Evolutionary conservation across 768 basidiomycete species (phyloP), one percentile per base, ranked within the genome.

Genomic region (Lentinula lateritia): DNA sequence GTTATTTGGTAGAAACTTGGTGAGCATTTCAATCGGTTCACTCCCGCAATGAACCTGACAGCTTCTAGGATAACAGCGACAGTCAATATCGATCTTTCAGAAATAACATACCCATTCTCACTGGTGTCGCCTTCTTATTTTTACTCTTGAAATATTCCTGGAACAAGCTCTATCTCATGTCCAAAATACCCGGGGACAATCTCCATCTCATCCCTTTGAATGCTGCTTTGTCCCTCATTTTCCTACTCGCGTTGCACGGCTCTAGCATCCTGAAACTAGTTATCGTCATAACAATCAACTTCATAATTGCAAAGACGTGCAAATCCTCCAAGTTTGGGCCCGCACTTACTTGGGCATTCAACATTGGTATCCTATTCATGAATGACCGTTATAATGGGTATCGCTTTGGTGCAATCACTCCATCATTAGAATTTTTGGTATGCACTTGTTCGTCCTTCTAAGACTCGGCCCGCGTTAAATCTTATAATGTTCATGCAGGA

Each of bases 11-110:
- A 85, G 92, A 35, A 71, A 78, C 70, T 81, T 95, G 12, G 95
- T 96, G 68, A 75, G 90, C 79, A 5, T 35, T 52, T 16, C 43
- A 9, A 52, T 32, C 16, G 0, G 15, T 35, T 12, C 35, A 9
- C n/a, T 20, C n/a, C n/a, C 48, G 16, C 23, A 16, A 50, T 9
- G n/a, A 50, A 15, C 34, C n/a, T 63, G 38, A 61, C 28, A 36
- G 45, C 41, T 52, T 39, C 9, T 64, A 98, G 96, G 97, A 99
- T 73, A 92, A 89, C 69, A 93, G 92, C 64, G 97, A 98, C 68
- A 76, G 80, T 0, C 97, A 98, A 76, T 98, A 95, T 70, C 89
- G 89, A 28, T 82, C 86, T 3, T 97, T 99, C 73, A 84, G 97
- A 42, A 79, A 82, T 66, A 92, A 94, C 70, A 70, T 98, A 50